A percentile compares a stretch with the other conserved stretches of the same genome.
phyloP scores from a whole-genome alignment of 2,329 filamentous ascomycete species.

The Penicillium sp. region DNA sequence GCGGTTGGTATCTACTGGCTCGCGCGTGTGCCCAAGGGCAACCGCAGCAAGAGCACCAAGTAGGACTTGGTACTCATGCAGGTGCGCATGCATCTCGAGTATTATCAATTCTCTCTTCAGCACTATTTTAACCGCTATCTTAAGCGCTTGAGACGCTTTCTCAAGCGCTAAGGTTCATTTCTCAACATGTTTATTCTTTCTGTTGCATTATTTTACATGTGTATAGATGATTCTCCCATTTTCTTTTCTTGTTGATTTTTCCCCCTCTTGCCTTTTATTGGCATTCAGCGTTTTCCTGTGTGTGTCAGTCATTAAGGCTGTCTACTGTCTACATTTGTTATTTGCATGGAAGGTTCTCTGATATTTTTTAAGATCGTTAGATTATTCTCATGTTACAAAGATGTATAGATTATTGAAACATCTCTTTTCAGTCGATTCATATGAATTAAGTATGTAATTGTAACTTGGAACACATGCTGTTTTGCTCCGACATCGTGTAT shows the following conservation, averaged over 20 bases:
- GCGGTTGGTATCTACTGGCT: conserved; percentile 68
- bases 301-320: background rate
- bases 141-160: no score
- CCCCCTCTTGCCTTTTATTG: background rate
- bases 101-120: background rate
- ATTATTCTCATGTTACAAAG: background rate
- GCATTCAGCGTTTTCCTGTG: background rate
- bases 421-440: background rate
- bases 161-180: background rate
- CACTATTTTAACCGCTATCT: no score
- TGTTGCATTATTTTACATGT: background rate
- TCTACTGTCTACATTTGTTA: background rate
- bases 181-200: background rate
- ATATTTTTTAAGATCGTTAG: background rate
- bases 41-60: conserved; percentile 30
- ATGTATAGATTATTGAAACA: conserved; percentile 1
- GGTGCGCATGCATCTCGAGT: background rate
- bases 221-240: background rate
- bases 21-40: conserved; percentile 60
- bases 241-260: background rate
- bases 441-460: no score
- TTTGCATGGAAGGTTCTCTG: background rate
- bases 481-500: no score
- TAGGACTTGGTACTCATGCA: background rate
- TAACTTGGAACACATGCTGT: no score